A percentile compares a stretch with the other conserved stretches of the same genome.
Conservation (phyloP, 306 rosid species). For the Sechiopsis laciniata region DNA sequence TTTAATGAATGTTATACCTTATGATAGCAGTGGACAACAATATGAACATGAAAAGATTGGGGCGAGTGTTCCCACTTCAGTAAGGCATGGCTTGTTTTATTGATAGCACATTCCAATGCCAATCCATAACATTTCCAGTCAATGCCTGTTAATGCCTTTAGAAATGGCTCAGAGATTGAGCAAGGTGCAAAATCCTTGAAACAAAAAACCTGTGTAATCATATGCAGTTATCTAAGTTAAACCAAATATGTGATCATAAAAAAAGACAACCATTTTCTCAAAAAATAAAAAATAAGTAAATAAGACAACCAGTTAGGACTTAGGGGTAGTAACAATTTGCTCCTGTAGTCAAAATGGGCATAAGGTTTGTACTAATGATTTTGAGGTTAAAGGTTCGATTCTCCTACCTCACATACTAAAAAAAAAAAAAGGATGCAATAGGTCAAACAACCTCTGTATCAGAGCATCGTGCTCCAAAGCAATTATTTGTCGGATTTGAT, state of each 20-base stretch:
- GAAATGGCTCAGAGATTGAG: conserved; percentile 40
- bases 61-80: conserved; percentile 69
- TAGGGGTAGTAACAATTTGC: background rate
- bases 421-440: conserved; percentile 7
- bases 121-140: conserved; percentile 82
- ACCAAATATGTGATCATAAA: conserved; percentile 18
- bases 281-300: no score
- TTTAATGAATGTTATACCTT: conserved; percentile 46
- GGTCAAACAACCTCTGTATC: conserved; percentile 55
- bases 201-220: conserved; percentile 53
- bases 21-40: conserved; percentile 64
- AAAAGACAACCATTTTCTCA: background rate
- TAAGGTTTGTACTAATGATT: no score
- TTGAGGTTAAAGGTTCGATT: no score
- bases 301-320: no score
- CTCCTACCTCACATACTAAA: no score
- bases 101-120: conserved; percentile 39
- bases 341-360: no score
- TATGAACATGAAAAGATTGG: conserved; percentile 47
- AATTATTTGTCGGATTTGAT: conserved; percentile 37
- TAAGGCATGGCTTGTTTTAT: conserved; percentile 45
- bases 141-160: conserved; percentile 58
- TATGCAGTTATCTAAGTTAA: conserved; percentile 22
- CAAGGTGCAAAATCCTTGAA: conserved; percentile 64
- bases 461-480: conserved; percentile 40